Percentiles rank a stretch among this genome's conserved stretches.
phyloP scores from a whole-genome alignment of 257 asterid genomes.

The Avicennia marina region DNA sequence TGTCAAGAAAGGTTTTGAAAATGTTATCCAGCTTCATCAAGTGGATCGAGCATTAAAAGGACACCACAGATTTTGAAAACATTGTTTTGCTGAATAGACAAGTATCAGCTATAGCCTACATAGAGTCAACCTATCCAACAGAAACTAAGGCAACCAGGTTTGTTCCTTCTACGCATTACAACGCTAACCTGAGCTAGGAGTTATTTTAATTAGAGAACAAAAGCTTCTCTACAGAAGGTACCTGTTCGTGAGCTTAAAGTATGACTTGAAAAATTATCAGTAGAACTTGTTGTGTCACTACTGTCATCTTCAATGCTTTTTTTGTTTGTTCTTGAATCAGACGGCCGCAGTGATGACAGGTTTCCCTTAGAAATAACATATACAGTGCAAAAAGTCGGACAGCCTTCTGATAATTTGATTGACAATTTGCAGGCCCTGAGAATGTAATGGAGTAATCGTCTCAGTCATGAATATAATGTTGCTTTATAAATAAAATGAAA shows the following conservation, averaged over 20 bases:
- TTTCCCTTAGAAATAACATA: conserved; percentile 82
- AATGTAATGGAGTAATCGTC: conserved; percentile 1
- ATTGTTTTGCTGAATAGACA: too few relatives aligned
- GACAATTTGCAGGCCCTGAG: conserved; percentile 57
- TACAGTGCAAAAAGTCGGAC: conserved; percentile 64
- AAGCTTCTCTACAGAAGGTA: conserved; percentile 7
- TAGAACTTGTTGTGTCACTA: conserved; percentile 50
- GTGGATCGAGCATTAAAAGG: too few relatives aligned
- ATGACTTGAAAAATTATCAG: conserved; percentile 39
- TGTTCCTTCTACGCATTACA: neutral
- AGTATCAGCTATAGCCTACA: too few relatives aligned
- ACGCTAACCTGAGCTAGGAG: neutral
- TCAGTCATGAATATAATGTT: neutral
- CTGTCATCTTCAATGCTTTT: conserved; percentile 39
- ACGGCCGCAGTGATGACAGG: conserved; percentile 57
- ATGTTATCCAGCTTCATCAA: too few relatives aligned
- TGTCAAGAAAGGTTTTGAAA: too few relatives aligned
- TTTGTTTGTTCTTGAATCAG: conserved; percentile 48
- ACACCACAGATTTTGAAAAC: too few relatives aligned
- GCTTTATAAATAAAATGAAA: too few relatives aligned
- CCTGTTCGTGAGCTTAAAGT: conserved; percentile 49
- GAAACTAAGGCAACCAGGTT: too few relatives aligned
- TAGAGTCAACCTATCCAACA: neutral
- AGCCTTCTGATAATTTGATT: conserved; percentile 48
- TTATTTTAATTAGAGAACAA: neutral